Conservation (phyloP, 176 grass and related monocot genomes). For the Stipa capillata region DNA sequence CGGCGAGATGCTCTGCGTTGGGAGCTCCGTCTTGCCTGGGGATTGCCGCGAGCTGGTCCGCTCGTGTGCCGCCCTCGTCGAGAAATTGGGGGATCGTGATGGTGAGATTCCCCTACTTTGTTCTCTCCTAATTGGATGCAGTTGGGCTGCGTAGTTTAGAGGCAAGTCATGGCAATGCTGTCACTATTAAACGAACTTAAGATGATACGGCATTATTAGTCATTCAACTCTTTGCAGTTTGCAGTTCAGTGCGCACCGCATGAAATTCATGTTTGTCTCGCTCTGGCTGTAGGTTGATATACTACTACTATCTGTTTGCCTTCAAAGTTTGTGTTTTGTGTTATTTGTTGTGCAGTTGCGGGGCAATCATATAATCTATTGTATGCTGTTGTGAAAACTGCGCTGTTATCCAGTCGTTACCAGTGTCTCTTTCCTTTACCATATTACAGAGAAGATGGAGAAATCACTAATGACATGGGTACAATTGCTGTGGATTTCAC, state of each 20-base stretch:
- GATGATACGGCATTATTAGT: background rate
- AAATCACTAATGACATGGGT: conserved; percentile 14
- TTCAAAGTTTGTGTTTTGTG: background rate
- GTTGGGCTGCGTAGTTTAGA: too few species aligned
- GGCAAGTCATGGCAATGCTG: background rate
- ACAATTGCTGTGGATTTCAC: conserved; percentile 32
- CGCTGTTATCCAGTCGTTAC: conserved; percentile 32
- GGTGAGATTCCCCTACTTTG: background rate
- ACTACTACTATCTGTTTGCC: background rate
- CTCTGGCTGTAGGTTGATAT: background rate
- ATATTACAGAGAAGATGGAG: conserved; percentile 33
- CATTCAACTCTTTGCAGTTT: background rate
- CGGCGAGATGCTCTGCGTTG: conserved; percentile 34
- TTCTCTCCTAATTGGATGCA: background rate
- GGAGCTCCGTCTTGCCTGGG: conserved; percentile 39
- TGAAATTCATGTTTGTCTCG: background rate
- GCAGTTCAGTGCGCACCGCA: background rate
- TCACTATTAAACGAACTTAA: background rate
- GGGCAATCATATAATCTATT: conserved; percentile 42
- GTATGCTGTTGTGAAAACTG: conserved; percentile 38
- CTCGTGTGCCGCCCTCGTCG: conserved; percentile 33
- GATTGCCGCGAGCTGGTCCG: conserved; percentile 46
- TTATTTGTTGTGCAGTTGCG: conserved; percentile 22
- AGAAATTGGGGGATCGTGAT: conserved; percentile 35
- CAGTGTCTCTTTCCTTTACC: conserved; percentile 30